These are phyloP conservation scores for Citropsis articulata DNA, from an alignment of 345 rosid species.

Conservation along the genomic window DNA sequence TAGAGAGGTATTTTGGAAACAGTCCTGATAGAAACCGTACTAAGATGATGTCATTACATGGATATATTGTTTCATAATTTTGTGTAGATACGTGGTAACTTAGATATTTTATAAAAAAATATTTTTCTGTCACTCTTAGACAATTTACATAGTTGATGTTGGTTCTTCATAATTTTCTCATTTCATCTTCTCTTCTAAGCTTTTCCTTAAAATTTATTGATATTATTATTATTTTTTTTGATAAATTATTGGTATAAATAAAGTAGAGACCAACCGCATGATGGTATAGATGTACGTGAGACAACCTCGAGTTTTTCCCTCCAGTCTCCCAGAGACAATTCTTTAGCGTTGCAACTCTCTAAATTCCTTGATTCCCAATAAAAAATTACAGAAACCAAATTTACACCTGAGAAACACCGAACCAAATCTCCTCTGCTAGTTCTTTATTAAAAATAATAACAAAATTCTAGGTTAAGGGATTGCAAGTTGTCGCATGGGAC, in stretches of 20 bases:
- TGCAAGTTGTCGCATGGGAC: constrained; percentile 1
- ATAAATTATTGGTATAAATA: not conserved
- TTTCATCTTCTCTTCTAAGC: too few species aligned
- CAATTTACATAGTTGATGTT: too few species aligned
- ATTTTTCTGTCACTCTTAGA: too few species aligned
- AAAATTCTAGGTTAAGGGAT: not conserved
- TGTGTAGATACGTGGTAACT: too few species aligned
- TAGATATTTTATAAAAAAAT: too few species aligned
- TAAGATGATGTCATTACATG: too few species aligned
- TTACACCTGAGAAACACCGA: not conserved
- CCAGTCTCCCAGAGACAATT: not conserved
- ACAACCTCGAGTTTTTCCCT: not conserved
- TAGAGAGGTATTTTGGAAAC: too few species aligned
- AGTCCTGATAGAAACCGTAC: fast-evolving
- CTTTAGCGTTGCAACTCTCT: not conserved
- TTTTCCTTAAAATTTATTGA: too few species aligned
- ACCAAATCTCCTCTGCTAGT: not conserved
- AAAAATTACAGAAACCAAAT: not conserved
- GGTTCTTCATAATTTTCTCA: too few species aligned
- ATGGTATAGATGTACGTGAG: not conserved
- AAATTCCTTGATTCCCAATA: not conserved
- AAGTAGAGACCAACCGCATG: not conserved
- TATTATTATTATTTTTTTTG: too few species aligned
- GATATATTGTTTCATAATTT: fast-evolving
- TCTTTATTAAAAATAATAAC: not conserved